Percentiles rank a stretch among this genome's conserved stretches.
phyloP scores from a whole-genome alignment of 2,329 filamentous ascomycete genomes.

The Nothophaeocryptopus gaeumannii region DNA sequence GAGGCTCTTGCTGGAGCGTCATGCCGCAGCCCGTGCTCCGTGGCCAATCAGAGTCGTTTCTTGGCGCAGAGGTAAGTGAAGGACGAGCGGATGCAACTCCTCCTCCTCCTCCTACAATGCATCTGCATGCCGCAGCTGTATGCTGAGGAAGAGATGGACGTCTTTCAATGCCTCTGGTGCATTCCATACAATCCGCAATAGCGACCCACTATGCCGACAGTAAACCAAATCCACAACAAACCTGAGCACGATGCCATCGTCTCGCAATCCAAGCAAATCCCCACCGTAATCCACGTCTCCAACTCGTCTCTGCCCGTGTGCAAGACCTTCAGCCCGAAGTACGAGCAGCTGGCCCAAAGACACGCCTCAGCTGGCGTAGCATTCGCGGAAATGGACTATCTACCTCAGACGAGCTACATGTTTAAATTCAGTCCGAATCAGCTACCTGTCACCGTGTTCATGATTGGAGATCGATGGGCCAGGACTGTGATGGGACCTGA shows the following conservation, averaged over 20 bases:
- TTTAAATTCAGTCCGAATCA: constrained; percentile 27
- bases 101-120: too few species aligned
- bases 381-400: constrained; percentile 24
- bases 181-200: neutral
- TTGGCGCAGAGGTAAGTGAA: too few species aligned
- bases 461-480: constrained; percentile 20
- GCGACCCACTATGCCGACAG: constrained; percentile 1
- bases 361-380: constrained; percentile 6
- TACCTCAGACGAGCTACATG: constrained; percentile 16
- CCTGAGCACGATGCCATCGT: constrained; percentile 22
- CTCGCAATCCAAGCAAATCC: constrained; percentile 21
- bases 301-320: constrained; percentile 22
- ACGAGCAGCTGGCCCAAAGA: constrained; percentile 15
- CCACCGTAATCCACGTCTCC: constrained; percentile 47
- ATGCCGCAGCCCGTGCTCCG: too few species aligned
- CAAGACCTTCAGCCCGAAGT: constrained; percentile 19
- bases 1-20: too few species aligned
- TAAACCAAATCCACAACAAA: constrained; percentile 17
- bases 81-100: too few species aligned
- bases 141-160: too few species aligned
- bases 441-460: constrained; percentile 22
- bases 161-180: too few species aligned
- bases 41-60: too few species aligned
- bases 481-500: constrained; percentile 23
- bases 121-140: too few species aligned